A percentile compares a stretch with the other conserved stretches of the same genome.
Evolutionary conservation across 2,329 filamentous ascomycete genomes (phyloP).

Genomic region (Clarireedia paspali): DNA sequence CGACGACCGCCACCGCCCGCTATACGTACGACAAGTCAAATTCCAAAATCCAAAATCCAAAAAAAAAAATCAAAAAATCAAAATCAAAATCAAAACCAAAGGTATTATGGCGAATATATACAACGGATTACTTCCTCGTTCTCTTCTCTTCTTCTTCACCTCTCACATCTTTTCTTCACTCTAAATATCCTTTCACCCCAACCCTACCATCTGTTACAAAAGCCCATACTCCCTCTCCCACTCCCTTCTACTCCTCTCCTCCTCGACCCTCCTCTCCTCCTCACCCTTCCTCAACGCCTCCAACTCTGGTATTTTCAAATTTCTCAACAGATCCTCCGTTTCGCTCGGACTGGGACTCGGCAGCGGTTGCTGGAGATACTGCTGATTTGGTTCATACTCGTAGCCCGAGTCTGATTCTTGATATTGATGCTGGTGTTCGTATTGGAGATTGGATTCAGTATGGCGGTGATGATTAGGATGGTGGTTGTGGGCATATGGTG

Average conservation of each 20-base stretch:
- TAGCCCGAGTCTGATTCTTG: background rate
- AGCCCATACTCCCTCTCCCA: slow-evolving; percentile 8
- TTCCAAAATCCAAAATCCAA: no score
- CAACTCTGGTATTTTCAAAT: slow-evolving; percentile 3
- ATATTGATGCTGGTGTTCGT: background rate
- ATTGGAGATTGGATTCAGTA: background rate
- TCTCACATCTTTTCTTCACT: no score
- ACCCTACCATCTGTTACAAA: background rate
- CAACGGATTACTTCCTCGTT: no score
- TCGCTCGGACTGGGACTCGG: background rate
- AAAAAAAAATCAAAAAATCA: no score
- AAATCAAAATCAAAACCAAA: no score
- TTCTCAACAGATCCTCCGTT: slow-evolving; percentile 5
- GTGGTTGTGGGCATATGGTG: background rate
- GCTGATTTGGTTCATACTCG: background rate
- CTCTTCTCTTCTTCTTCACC: no score
- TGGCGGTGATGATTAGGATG: background rate
- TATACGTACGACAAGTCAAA: no score
- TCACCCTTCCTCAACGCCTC: slow-evolving; percentile 4
- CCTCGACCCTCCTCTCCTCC: background rate
- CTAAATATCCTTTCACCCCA: no score
- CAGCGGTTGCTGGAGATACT: background rate
- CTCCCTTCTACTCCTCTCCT: slow-evolving; percentile 3
- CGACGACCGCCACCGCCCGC: no score
- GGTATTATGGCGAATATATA: no score